Conservation (phyloP, 257 asterid genomes). For the Leonotis leonurus region DNA sequence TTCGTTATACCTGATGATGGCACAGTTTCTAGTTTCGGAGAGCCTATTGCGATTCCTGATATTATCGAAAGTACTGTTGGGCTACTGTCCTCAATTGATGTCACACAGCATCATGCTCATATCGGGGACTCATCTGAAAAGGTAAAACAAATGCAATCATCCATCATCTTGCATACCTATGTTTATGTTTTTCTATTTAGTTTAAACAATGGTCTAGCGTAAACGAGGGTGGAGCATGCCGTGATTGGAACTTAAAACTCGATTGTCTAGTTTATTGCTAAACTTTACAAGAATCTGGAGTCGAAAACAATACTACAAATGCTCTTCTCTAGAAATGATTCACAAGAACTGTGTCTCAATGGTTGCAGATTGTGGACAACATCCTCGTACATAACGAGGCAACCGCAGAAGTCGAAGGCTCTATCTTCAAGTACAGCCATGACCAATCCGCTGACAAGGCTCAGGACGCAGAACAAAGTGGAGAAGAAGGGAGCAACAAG, state of each 20-base stretch:
- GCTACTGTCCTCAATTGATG: slow-evolving; percentile 54
- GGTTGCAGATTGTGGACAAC: slow-evolving; percentile 72
- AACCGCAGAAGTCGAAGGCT: slow-evolving; percentile 42
- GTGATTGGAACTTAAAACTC: background rate
- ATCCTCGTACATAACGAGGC: slow-evolving; percentile 52
- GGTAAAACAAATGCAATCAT: slow-evolving; percentile 24
- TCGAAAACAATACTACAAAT: background rate
- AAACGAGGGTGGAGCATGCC: background rate
- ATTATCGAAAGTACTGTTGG: slow-evolving; percentile 82
- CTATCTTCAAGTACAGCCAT: slow-evolving; percentile 22
- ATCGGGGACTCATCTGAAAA: slow-evolving; percentile 72
- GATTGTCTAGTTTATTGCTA: background rate
- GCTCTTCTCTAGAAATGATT: background rate
- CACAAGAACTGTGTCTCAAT: background rate
- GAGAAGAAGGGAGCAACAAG: slow-evolving; percentile 47
- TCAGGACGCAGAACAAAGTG: slow-evolving; percentile 39
- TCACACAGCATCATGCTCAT: slow-evolving; percentile 49
- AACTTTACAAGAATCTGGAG: background rate
- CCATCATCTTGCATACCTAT: background rate
- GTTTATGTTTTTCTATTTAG: background rate
- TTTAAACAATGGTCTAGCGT: background rate
- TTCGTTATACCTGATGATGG: slow-evolving; percentile 47
- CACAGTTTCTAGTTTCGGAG: slow-evolving; percentile 59
- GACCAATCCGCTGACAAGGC: slow-evolving; percentile 30
- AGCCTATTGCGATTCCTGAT: slow-evolving; percentile 58